Evolutionary conservation across 805 yeast species (phyloP).

Genomic region (Saccharomycopsis javanensis): DNA sequence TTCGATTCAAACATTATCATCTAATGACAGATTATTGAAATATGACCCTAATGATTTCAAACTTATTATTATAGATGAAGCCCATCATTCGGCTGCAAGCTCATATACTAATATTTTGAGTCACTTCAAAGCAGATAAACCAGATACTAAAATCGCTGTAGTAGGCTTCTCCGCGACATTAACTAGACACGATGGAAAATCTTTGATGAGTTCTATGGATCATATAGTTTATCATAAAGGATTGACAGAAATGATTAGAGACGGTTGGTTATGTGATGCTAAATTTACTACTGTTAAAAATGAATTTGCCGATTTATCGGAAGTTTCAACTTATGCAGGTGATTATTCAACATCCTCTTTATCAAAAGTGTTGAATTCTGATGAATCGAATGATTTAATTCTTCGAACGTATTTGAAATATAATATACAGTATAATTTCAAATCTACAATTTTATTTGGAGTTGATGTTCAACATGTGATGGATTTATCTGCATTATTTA

Average conservation of each 20-base stretch:
- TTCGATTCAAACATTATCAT: constrained; percentile 57
- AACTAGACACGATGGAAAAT: constrained; percentile 60
- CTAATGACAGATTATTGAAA: constrained; percentile 34
- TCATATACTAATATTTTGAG: constrained; percentile 51
- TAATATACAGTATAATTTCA: constrained; percentile 31
- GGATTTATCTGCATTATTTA: constrained; percentile 42
- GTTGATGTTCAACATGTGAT: constrained; percentile 62
- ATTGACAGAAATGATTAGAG: constrained; percentile 54
- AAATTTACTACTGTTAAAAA: constrained; percentile 47
- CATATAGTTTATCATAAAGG: constrained; percentile 63
- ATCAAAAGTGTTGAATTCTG: constrained; percentile 45
- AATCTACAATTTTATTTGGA: constrained; percentile 68
- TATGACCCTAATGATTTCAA: constrained; percentile 56
- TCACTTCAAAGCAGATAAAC: constrained; percentile 42
- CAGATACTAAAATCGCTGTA: constrained; percentile 40
- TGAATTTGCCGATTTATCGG: constrained; percentile 19
- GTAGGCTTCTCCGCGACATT: constrained; percentile 88
- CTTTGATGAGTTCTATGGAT: constrained; percentile 54
- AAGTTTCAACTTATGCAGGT: constrained; percentile 24
- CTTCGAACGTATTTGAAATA: constrained; percentile 42
- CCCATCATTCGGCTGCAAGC: constrained; percentile 79
- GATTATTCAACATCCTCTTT: constrained; percentile 49
- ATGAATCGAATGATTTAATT: constrained; percentile 45
- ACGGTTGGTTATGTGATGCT: constrained; percentile 62
- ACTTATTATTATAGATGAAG: constrained; percentile 76